phyloP scores from a whole-genome alignment of 257 asterid species.

The Leptodermis oblonga region DNA sequence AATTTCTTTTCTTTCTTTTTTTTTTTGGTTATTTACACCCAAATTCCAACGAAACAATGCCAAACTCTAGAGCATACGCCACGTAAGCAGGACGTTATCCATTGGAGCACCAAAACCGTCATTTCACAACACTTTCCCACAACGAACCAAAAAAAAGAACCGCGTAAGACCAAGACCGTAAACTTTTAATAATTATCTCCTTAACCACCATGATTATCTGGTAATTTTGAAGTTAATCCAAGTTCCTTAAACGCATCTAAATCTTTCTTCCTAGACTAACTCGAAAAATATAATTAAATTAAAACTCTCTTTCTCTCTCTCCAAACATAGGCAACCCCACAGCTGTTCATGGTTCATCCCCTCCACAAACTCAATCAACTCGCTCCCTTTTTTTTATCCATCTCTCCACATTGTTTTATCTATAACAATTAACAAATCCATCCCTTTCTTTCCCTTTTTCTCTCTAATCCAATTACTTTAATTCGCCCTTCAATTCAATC shows the following conservation, averaged over 20 bases:
- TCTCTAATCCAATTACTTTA: not conserved
- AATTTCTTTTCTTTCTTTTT: too few relatives aligned
- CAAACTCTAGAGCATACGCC: constrained; percentile 5
- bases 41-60: too few relatives aligned
- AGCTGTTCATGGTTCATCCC: constrained; percentile 7
- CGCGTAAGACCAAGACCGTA: constrained; percentile 9
- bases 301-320: not conserved
- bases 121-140: not conserved
- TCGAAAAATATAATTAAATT: not conserved
- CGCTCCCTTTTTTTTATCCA: not conserved
- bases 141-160: not conserved
- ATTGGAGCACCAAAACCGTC: not conserved
- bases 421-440: not conserved
- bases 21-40: too few relatives aligned
- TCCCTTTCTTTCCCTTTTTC: not conserved
- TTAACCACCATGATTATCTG: not conserved
- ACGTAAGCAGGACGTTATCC: constrained; percentile 24
- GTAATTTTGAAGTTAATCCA: not conserved
- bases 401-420: not conserved
- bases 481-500: not conserved
- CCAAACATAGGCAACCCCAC: constrained; percentile 3
- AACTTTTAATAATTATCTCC: constrained; percentile 2
- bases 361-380: constrained; percentile 15
- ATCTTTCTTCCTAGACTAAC: constrained; percentile 14
- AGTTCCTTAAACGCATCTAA: not conserved